Conservation (phyloP, 495 filamentous ascomycete species). For the Hypoxylon lenormandii region DNA sequence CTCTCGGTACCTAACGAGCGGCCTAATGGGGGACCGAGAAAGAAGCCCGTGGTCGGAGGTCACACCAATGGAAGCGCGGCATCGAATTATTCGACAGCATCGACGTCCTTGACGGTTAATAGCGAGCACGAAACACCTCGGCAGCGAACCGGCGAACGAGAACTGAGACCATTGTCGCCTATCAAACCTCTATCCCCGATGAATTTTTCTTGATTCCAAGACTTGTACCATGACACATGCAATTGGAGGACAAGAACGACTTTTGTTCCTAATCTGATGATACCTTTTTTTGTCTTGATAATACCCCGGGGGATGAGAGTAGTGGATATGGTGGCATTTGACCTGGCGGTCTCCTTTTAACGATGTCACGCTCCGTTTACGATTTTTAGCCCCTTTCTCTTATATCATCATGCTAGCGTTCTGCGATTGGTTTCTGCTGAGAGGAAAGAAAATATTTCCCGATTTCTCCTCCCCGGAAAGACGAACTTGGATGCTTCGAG, state of each 20-base stretch:
- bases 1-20: slow-evolving; percentile 48
- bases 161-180: slow-evolving; percentile 71
- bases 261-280: slow-evolving; percentile 33
- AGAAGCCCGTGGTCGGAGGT: slow-evolving; percentile 51
- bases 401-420: slow-evolving; percentile 28
- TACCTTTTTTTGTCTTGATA: slow-evolving; percentile 45
- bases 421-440: slow-evolving; percentile 11
- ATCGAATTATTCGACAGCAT: slow-evolving; percentile 53
- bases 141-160: slow-evolving; percentile 54
- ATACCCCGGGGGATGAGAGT: slow-evolving; percentile 40
- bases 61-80: slow-evolving; percentile 50
- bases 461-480: background rate
- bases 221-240: slow-evolving; percentile 10
- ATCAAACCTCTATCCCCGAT: slow-evolving; percentile 79
- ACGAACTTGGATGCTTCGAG: slow-evolving; percentile 13
- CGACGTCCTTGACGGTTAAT: slow-evolving; percentile 58
- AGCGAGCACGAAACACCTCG: slow-evolving; percentile 56
- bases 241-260: slow-evolving; percentile 19
- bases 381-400: slow-evolving; percentile 25
- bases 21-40: slow-evolving; percentile 51
- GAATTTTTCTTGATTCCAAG: slow-evolving; percentile 56
- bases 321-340: slow-evolving; percentile 37
- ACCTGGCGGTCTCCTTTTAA: slow-evolving; percentile 38
- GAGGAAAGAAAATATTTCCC: background rate
- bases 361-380: slow-evolving; percentile 46